These are phyloP conservation scores for Neoascochyta sp. DNA, from an alignment of 2,329 filamentous ascomycete genomes.

Conservation along the genomic window DNA sequence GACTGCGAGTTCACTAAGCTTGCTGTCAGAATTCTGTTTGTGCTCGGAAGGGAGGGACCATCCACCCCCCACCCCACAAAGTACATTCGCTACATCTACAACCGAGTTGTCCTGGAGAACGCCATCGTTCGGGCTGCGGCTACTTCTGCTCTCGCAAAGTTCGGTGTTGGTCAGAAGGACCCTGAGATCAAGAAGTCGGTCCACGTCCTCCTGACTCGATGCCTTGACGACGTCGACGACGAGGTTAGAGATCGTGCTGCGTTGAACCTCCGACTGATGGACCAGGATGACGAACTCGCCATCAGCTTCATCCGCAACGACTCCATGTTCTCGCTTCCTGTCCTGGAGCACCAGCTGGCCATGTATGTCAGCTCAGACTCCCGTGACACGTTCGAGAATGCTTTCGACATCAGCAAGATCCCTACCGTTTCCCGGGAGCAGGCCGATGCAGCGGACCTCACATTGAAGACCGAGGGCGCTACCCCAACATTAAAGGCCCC, in stretches of 20 bases:
- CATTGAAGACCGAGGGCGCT: conserved; percentile 92
- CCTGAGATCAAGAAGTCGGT: conserved; percentile 96
- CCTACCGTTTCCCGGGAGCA: conserved; percentile 94
- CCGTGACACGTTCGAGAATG: conserved; percentile 74
- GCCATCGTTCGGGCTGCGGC: conserved; percentile 92
- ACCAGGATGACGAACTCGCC: conserved; percentile 80
- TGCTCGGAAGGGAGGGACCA: conserved; percentile 90
- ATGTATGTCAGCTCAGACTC: conserved; percentile 95
- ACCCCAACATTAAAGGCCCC: conserved; percentile 93
- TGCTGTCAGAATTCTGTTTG: conserved; percentile 88
- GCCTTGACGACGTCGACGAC: conserved; percentile 94
- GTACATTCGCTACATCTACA: conserved; percentile 99
- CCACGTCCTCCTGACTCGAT: conserved; percentile 84
- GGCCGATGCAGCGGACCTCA: conserved; percentile 91
- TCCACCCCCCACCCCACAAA: conserved; percentile 95
- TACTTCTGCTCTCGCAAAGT: conserved; percentile 93
- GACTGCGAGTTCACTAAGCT: conserved; percentile 99
- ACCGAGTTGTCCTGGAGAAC: conserved; percentile 94
- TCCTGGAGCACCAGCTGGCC: conserved; percentile 94
- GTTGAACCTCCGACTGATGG: conserved; percentile 87
- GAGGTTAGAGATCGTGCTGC: conserved; percentile 95
- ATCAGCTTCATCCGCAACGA: conserved; percentile 92
- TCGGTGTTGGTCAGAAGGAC: conserved; percentile 91
- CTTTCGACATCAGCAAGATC: conserved; percentile 88
- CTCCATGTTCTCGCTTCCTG: conserved; percentile 89